Evolutionary conservation across 2,329 filamentous ascomycete genomes (phyloP), one percentile per base, ranked within the genome.

Genomic region (Setomelanomma holmii): DNA sequence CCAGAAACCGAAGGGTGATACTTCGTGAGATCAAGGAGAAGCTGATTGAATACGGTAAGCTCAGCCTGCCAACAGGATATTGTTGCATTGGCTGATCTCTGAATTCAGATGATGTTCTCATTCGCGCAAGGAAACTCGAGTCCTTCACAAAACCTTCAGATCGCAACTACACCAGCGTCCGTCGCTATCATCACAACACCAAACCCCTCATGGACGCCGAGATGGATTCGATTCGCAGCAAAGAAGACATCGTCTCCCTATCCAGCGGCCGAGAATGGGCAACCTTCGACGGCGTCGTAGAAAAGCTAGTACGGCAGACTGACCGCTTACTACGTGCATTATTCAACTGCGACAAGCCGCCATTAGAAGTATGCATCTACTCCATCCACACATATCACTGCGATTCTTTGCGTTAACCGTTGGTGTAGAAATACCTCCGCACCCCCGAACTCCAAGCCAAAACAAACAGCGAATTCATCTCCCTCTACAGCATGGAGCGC

Each of bases 181-280:
- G 69, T 2, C 65, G 69, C 2, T 79, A 75, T 54, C 61, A 76
- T 43, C 51, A 64, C 45, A 74, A 74, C 20, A 53, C 60, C 5
- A 69, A 72, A 27, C 76, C 76, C 0, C 62, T 78, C 1, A 60
- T 73, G 47, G 65, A 71, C 23, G 67, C 70, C 6, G 71, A 72
- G 35, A 66, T 67, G 56, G 69, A 70, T 12, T 74, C 68, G 10
- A 72, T 79, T n/a, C 69, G 67, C 23, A 68, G 62, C 34, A 74
- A 76, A 56, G 75, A 78, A 63, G 76, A 79, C 49, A 72, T 73
- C 16, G 60, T 78, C 1, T 76, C 72, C 0, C 61, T 79, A 0
- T 62, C 69, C 7, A 67, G 61, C 10, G 76, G 76, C 1, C 68
- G 76, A 8, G 76, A 79, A 49, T 73, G 75, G 61, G 75, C 75